phyloP scores from a whole-genome alignment of 163 green algal species.

The Botryococcus braunii region DNA sequence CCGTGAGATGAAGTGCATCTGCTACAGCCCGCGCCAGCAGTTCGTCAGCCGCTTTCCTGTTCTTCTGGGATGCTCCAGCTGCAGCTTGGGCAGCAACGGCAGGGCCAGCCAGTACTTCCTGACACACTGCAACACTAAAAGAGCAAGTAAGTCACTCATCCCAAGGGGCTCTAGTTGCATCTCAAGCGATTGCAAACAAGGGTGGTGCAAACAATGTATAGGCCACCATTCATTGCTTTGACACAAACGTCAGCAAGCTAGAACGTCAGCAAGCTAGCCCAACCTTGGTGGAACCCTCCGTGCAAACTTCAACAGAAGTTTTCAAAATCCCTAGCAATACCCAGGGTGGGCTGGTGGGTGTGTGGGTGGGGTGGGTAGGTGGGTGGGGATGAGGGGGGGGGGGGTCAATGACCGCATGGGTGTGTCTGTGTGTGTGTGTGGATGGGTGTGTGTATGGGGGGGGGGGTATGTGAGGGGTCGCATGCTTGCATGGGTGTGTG shows the following conservation, averaged over 20 bases:
- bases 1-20: slow-evolving; percentile 71
- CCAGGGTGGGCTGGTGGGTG: too few species aligned
- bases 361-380: too few species aligned
- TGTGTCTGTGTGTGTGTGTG: too few species aligned
- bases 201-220: background rate
- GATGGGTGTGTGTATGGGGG: too few species aligned
- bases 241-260: background rate
- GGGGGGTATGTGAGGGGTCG: too few species aligned
- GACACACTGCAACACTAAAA: slow-evolving; percentile 32
- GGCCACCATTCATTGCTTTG: background rate
- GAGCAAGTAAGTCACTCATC: background rate
- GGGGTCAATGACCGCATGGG: too few species aligned
- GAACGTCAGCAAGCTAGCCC: background rate
- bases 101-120: slow-evolving; percentile 51
- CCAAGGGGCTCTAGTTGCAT: background rate
- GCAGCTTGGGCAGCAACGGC: slow-evolving; percentile 54
- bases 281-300: too few species aligned
- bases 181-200: background rate
- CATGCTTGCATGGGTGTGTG: too few species aligned
- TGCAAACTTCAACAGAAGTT: too few species aligned
- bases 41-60: slow-evolving; percentile 56
- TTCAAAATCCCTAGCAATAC: too few species aligned
- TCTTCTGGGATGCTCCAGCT: slow-evolving; percentile 55
- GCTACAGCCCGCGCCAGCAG: slow-evolving; percentile 54
- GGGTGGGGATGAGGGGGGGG: too few species aligned